Evolutionary conservation across 1,139 yeast species (phyloP).

Genomic region (Kurtzmaniella natalensis): DNA sequence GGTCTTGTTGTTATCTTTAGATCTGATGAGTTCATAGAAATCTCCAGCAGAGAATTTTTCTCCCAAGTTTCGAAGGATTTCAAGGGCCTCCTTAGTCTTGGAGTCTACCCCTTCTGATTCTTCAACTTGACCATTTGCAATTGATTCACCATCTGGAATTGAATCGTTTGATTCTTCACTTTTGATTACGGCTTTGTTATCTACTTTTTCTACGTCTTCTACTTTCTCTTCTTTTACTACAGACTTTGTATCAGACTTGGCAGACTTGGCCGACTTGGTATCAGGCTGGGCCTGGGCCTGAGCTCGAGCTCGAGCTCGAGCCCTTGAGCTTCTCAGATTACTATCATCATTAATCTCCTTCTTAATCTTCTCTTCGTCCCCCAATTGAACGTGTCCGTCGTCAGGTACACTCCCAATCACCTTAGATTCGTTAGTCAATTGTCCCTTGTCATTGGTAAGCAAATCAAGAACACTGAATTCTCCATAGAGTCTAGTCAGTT

Average conservation of each 20-base stretch:
- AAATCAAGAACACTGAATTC: slow-evolving; percentile 59
- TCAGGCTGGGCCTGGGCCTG: no score
- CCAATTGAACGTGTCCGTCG: slow-evolving; percentile 23
- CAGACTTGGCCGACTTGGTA: no score
- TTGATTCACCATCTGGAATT: slow-evolving; percentile 14
- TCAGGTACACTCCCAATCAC: slow-evolving; percentile 12
- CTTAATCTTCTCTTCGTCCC: slow-evolving; percentile 4
- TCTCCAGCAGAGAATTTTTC: slow-evolving; percentile 73
- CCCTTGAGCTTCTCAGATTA: no score
- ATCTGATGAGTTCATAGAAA: slow-evolving; percentile 53
- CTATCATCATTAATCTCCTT: background rate
- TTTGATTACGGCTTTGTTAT: background rate
- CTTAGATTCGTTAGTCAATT: slow-evolving; percentile 25
- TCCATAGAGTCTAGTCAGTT: slow-evolving; percentile 55
- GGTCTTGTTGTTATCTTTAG: slow-evolving; percentile 15
- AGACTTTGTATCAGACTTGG: background rate
- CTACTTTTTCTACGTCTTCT: slow-evolving; percentile 1
- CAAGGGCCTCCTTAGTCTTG: slow-evolving; percentile 20
- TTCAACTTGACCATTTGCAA: slow-evolving; percentile 16
- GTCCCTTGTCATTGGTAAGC: slow-evolving; percentile 38
- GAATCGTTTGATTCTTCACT: slow-evolving; percentile 1
- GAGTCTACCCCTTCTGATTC: slow-evolving; percentile 23
- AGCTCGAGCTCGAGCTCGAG: no score
- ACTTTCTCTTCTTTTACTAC: no score
- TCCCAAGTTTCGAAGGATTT: slow-evolving; percentile 41